Conservation (phyloP, 148 eudicot species). For the Camellia sinensis region DNA sequence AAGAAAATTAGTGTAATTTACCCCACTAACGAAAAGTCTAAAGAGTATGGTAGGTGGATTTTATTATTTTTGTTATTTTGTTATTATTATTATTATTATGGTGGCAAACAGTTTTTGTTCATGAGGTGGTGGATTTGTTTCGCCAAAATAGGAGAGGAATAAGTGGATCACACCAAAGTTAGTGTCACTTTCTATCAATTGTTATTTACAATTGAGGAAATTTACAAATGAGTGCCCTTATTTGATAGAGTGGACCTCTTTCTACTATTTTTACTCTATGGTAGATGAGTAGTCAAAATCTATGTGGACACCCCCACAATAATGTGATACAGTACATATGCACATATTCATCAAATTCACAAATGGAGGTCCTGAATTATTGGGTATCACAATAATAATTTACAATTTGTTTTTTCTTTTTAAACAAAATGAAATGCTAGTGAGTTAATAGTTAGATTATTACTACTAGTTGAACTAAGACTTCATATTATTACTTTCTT, state of each 20-base stretch:
- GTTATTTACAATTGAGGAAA: slow-evolving; percentile 7
- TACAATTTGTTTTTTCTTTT: neutral
- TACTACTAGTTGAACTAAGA: no score
- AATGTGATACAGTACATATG: neutral
- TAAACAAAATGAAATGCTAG: no score
- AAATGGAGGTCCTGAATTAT: neutral
- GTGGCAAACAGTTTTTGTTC: neutral
- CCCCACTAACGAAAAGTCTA: no score
- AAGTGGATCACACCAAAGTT: neutral
- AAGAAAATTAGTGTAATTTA: no score
- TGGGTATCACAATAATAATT: neutral
- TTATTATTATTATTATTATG: no score
- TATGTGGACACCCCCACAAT: neutral
- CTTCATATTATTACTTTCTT: no score
- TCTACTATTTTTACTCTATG: neutral
- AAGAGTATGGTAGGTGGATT: no score
- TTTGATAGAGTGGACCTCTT: neutral
- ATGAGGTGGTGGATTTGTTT: neutral
- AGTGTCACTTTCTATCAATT: slow-evolving; percentile 5
- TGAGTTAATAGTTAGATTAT: no score
- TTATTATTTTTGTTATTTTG: neutral
- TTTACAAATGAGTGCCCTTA: neutral
- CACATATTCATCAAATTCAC: slow-evolving; percentile 1
- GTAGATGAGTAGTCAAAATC: slow-evolving; percentile 12
- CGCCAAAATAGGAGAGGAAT: neutral